Base-by-base conservation (phyloP, 164 flowering plant genomes). In the Paratinospora sagittata region DNA sequence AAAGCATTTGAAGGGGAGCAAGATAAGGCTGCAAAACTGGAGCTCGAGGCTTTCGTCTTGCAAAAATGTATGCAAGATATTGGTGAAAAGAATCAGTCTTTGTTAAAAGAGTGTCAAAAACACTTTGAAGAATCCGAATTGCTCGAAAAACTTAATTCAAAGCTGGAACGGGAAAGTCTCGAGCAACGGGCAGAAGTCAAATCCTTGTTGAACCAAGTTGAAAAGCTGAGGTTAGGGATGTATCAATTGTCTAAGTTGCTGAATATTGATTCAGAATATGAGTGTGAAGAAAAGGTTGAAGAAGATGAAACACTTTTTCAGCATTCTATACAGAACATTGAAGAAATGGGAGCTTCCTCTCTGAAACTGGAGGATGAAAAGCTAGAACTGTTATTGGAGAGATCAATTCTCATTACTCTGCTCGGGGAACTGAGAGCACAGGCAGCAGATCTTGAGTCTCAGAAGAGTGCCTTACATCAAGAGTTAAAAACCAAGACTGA, bases 21-120 rank as follows among this genome's bases (percentile, higher is more conserved):
- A 27, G 91, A 90, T 39, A 84, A 79, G 60, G 83, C 90, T 63
- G 79, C 90, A 19, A 86, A 81, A 76, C 84, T 93, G 30, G 89
- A 96, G 79, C 76, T 85, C 27, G 98, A 96, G 78, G 84, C 85
- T 70, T 82, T 82, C 71, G 81, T 92, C 69, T 77, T 89, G 89
- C 92, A 87, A 72, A 86, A 82, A 69, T 87, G 81, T 74, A 78
- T 89, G 17, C 77, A 81, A 74, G 97, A 90, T 73, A 76, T 90
- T 72, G 91, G 89, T 72, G 86, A 84, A 71, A 91, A 84, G 72
- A 87, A 89, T 75, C 65, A 63, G 26, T 74, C 83, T 64, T 73
- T 91, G 43, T 58, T 82, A 66, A 66, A 80, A 11, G 95, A 96
- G 73, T 83, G 88, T 68, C 85, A 88, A 76, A 87, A 85, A 73